A percentile compares a stretch with the other conserved stretches of the same genome.
Evolutionary conservation across 108 stramenopile genomes (phyloP).

Genomic region (Licmophora abbreviata): DNA sequence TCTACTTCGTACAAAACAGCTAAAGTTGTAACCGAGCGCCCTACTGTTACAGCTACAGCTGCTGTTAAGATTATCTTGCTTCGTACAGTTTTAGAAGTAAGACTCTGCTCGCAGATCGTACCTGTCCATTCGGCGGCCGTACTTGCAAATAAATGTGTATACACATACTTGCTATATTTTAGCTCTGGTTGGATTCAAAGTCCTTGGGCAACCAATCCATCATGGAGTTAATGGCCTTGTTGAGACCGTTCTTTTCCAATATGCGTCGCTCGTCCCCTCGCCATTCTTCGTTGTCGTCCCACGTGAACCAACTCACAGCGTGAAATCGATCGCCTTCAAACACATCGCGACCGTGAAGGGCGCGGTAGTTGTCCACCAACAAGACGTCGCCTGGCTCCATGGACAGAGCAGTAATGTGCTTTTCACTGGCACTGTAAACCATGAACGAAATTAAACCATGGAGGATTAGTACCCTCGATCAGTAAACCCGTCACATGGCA

Average conservation of each 20-base stretch:
- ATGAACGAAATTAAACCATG: no score
- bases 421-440: constrained; percentile 47
- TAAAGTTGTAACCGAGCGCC: no score
- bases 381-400: constrained; percentile 92
- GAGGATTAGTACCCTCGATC: no score
- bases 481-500: no score
- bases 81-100: no score
- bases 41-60: no score
- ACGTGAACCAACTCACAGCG: constrained; percentile 88
- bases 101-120: no score
- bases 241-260: constrained; percentile 84
- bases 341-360: constrained; percentile 85
- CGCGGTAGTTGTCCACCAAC: constrained; percentile 87
- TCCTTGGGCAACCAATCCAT: constrained; percentile 92
- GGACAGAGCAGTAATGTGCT: constrained; percentile 80
- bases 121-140: no score
- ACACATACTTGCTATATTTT: no score
- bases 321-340: constrained; percentile 89
- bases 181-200: constrained; percentile 77
- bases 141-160: no score
- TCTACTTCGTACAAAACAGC: no score
- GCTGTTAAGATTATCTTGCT: no score
- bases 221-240: constrained; percentile 79
- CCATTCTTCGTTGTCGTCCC: constrained; percentile 82
- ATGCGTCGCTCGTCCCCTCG: constrained; percentile 80